Conservation (phyloP, 208 protist species). For the Trypanosoma rangeli region DNA sequence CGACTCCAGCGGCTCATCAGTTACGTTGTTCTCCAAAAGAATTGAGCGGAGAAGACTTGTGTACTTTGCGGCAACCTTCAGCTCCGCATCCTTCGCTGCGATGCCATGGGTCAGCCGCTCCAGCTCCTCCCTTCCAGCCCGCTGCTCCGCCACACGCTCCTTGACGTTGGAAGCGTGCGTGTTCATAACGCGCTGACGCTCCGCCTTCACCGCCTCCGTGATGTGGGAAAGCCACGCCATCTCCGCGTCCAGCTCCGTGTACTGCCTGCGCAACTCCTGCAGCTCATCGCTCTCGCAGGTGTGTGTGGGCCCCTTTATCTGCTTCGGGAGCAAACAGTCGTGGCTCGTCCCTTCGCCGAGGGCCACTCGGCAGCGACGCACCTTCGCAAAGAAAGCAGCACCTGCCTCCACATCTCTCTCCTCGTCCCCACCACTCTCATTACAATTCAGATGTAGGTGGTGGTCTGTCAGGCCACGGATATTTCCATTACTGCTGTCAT, state of each 20-base stretch:
- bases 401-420: neutral
- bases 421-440: neutral
- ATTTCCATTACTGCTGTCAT: too few relatives aligned
- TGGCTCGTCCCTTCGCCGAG: neutral
- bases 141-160: neutral
- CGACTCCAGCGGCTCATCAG: neutral
- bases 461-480: neutral
- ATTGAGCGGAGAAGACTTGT: constrained; percentile 1
- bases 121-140: neutral
- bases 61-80: neutral
- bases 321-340: neutral
- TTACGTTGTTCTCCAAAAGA: neutral
- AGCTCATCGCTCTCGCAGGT: neutral
- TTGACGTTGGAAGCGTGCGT: neutral
- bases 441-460: neutral
- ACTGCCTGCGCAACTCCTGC: constrained; percentile 14
- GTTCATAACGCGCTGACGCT: neutral
- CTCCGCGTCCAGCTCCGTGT: constrained; percentile 12
- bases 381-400: neutral
- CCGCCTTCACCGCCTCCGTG: neutral
- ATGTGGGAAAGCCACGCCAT: constrained; percentile 12
- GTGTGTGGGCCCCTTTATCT: neutral
- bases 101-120: neutral
- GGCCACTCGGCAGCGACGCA: neutral
- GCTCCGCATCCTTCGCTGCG: neutral